Evolutionary conservation across 257 asterid species (phyloP), one percentile per base, ranked within the genome.

Genomic region (Gynochthodes officinalis): DNA sequence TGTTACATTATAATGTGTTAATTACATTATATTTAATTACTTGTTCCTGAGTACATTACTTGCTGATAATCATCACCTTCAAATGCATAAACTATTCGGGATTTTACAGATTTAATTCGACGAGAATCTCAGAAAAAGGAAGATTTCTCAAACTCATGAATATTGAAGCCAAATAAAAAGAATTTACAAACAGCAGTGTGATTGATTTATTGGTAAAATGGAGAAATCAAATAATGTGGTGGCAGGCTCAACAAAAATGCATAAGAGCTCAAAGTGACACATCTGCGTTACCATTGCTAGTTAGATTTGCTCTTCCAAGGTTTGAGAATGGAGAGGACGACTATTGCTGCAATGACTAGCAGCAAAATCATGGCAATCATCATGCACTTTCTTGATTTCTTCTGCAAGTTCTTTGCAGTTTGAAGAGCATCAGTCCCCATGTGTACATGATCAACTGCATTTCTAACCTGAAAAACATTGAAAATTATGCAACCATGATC

Each of bases 361-460:
- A 89, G 59, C 82, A 89, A 50, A 64, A 32, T 73, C 1, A 89
- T 86, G 82, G 82, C 89, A 28, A 91, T 86, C 82, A 84, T 85
- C 95, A 82, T 85, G 79, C 97, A 88, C 73, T 89, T 91, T 83
- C 93, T 89, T 75, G 97, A 88, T 62, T 77, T 89, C 75, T 81
- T 88, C 81, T 91, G 95, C 88, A 91, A 77, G 55, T 57, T 77
- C 75, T 91, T 91, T 10, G 97, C 93, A 21, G 90, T 88, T 78
- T 91, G 89, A 57, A 91, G 96, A 67, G 95, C 95, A 82, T 86
- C 95, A 35, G 90, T 82, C 6, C 95, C 97, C 90, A 77, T 79
- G 48, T 81, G 70, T 48, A 91, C 97, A 21, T 91, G 96, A 66
- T 89, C 96, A 74, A 89, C 93, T 65, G 96, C 87, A 80, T 84